phyloP scores from a whole-genome alignment of 176 grass and related monocot species.

The Alloteropsis semialata region DNA sequence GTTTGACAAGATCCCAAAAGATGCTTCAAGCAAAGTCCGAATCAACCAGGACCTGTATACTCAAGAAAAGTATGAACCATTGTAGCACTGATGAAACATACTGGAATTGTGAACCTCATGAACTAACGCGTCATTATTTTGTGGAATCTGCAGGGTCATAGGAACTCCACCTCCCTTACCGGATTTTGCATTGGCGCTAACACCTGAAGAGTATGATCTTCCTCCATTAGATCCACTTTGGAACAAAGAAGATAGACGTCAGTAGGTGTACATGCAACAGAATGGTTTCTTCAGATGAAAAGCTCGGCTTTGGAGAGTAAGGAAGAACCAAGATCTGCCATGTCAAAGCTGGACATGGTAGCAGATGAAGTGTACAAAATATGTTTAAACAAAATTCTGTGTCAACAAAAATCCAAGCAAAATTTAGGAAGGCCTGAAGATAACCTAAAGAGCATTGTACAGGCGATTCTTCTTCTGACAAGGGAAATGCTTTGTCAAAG shows the following conservation, averaged over 20 bases:
- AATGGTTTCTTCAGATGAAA: constrained; percentile 21
- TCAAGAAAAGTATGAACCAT: constrained; percentile 77
- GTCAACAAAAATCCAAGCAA: constrained; percentile 20
- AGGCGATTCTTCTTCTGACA: constrained; percentile 48
- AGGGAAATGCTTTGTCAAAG: constrained; percentile 28
- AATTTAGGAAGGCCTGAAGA: constrained; percentile 37
- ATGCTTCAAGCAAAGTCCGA: constrained; percentile 83
- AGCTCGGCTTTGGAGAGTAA: not conserved
- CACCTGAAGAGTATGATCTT: constrained; percentile 90
- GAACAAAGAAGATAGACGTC: constrained; percentile 50
- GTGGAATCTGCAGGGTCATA: constrained; percentile 50
- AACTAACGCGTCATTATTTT: constrained; percentile 20
- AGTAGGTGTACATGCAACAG: constrained; percentile 22
- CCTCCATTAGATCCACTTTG: constrained; percentile 64
- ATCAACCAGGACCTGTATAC: constrained; percentile 92
- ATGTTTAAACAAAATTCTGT: not conserved
- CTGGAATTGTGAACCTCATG: not conserved
- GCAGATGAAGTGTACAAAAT: constrained; percentile 41
- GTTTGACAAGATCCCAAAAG: constrained; percentile 89
- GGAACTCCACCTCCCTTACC: constrained; percentile 71
- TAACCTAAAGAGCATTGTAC: constrained; percentile 47
- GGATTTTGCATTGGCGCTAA: constrained; percentile 87
- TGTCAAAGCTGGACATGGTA: constrained; percentile 13
- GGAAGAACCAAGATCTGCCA: constrained; percentile 20
- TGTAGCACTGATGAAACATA: not conserved